Percentiles rank a stretch among this genome's conserved stretches.
phyloP scores from a whole-genome alignment of 2,329 filamentous ascomycete species.

The Colletotrichum echinochloae region DNA sequence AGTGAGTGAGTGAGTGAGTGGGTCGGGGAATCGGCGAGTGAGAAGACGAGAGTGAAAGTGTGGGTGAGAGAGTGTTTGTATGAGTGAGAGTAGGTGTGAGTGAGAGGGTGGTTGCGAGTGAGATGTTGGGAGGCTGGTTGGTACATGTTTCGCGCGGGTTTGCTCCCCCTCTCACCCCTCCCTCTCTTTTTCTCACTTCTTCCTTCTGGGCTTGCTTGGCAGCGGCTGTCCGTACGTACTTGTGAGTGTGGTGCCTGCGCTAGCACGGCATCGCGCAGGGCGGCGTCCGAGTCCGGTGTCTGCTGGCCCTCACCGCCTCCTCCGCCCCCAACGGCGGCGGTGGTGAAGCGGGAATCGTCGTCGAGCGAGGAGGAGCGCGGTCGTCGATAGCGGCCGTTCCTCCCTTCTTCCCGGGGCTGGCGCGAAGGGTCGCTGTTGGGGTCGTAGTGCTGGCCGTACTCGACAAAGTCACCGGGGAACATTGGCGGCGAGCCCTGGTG shows the following conservation, averaged over 20 bases:
- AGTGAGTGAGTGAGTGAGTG: constrained; percentile 13
- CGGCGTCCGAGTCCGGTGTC: constrained; percentile 21
- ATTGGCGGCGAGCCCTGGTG: constrained; percentile 32
- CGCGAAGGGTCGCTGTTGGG: constrained; percentile 25
- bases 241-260: constrained; percentile 35
- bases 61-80: not conserved
- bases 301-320: constrained; percentile 26
- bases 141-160: not conserved
- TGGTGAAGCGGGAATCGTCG: constrained; percentile 38
- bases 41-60: constrained; percentile 1
- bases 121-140: constrained; percentile 15
- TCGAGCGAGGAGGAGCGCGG: constrained; percentile 37
- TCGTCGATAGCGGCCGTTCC: constrained; percentile 36
- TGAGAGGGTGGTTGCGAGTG: not conserved
- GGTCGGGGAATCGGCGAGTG: not conserved
- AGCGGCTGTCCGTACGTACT: constrained; percentile 14
- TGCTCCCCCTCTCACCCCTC: not conserved
- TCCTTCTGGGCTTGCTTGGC: not conserved
- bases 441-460: constrained; percentile 34
- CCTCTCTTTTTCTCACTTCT: not conserved
- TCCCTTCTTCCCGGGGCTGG: constrained; percentile 23
- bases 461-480: constrained; percentile 36
- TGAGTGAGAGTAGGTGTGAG: no score
- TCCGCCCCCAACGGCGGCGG: constrained; percentile 16
- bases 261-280: constrained; percentile 38